Base-by-base conservation (phyloP, 2,329 filamentous ascomycete species). In the Gaeumannomyces tritici region DNA sequence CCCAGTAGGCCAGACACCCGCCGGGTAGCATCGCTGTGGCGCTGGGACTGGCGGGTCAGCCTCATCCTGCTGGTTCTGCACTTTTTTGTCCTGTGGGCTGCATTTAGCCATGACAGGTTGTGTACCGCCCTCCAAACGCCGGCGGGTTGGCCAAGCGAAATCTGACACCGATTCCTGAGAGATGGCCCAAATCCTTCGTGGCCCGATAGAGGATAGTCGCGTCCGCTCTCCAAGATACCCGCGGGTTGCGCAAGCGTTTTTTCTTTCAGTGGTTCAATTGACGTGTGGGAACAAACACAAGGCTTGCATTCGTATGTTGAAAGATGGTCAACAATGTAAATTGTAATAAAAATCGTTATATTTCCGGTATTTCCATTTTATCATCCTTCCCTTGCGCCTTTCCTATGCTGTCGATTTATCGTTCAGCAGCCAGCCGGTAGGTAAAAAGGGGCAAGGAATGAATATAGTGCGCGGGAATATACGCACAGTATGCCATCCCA, bases 41-140 rank as follows among this genome's bases (percentile, higher is more conserved):
- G 62, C 6, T 73, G 71, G 71, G 71, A 70, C 28, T 76, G 73
- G 74, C 68, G 68, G 63, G 65, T 70, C 11, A 76, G 71, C 62
- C 42, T 71, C 15, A 29, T 67, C n/a, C 63, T 77, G 57, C 61
- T 76, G 18, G 66, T 65, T n/a, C 61, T 76, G 35, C 76, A 78
- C 64, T 72, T 74, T 60, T 31, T 67, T 5, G 66, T 72, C 24
- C 61, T 78, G 13, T 73, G 70, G 71, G 64, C 67, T 18, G 67
- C 72, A 57, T 69, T 69, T 29, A 68, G 68, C 42, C 69, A 66
- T 67, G 71, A 69, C 21, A 64, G 68, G n/a, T 65, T 77, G 21
- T 77, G 75, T 66, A 70, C 71, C 55, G 51, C 57, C 11, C 42
- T 29, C 26, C 54, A 62, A 55, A 35, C 59, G 28, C 70, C 68